Evolutionary conservation across 345 rosid genomes (phyloP), one percentile per base, ranked within the genome.

Genomic region (Brassica nigra): DNA sequence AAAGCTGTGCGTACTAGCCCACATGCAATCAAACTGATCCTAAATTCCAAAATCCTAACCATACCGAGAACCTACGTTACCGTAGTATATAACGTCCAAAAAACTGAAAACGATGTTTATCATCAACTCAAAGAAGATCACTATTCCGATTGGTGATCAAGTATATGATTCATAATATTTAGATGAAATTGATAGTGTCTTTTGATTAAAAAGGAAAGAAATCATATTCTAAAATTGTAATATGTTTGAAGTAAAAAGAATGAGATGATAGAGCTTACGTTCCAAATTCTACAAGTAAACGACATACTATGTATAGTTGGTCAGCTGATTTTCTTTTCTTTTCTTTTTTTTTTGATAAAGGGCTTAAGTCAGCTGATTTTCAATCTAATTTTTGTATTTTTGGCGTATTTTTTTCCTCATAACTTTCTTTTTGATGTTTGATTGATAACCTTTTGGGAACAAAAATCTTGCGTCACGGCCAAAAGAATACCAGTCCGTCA

Each of bases 11-110:
- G 37, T 62, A 30, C 20, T 37, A 5, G 15, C 10, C 52, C 62
- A 49, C 27, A 62, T 62, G 36, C 36, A 64, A 6, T 30, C 29
- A 74, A 62, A 73, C 18, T 62, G 61, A 64, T 33, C 44, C 28
- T 31, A 63, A 30, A 57, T 57, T 8, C 30, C 61, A 54, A 54
- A 54, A 54, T 7, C 9, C 16, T 3, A 11, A 10, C 16, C 18
- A 29, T 62, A 30, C 37, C 14, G 7, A 52, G 2, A 29, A 28
- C 3, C 5, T n/a, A 31, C 39, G 58, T 54, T 54, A 52, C 61
- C 61, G 2, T 16, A 54, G 7, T 52, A 0, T 6, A 52, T 31
- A 63, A 63, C 67, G 4, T n/a, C 55, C 16, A 49, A 14, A 49
- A 49, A 49, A 49, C 55, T 5, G 18, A 49, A 49, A 49, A 49